Base-by-base conservation (phyloP, 164 flowering plant genomes). In the Macadamia tetraphylla region DNA sequence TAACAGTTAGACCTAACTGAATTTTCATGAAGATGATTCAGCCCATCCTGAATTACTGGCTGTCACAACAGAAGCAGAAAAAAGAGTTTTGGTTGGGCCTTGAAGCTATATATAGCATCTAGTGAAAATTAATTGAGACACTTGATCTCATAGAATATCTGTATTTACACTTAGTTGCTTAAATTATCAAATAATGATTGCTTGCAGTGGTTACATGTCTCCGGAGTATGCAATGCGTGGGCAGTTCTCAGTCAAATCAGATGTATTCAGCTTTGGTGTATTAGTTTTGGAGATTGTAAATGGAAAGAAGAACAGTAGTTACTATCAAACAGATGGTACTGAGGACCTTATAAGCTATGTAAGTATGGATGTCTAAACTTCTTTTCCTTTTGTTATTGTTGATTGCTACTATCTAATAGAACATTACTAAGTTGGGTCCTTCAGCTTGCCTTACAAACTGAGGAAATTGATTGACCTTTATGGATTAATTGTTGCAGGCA, bases 121-220 rank as follows among this genome's bases (percentile, higher is more conserved):
- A 46, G 40, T 46, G 51, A 46, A 46, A 11, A 46, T 8, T 46
- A 46, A 3, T 9, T 11, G 13, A 46, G 51, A 46, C 3, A 46
- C 7, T 1, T 46, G 13, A 8, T 46, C 12, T 8, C 6, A 43
- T 43, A 5, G 9, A 43, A 43, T 43, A 6, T 43, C 48, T 5
- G 9, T 5, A 9, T 5, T 43, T 43, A 43, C 48, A 46, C 43
- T 67, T 17, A 49, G 57, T 53, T 53, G 3, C 14, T 60, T 12
- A 11, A 31, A n/a, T 11, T 31, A 9, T 59, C 11, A 8, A 29
- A 23, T 59, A 8, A 29, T 30, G 1, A 30, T 29, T 15, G 31
- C 29, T 44, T 68, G 71, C 76, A 77, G 79, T 67, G 79, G 79
- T 40, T 77, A 77, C 53, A 77, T 77, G 76, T 18, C 76, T 18